phyloP scores from a whole-genome alignment of 257 asterid genomes.

The Plectranthus barbatus region DNA sequence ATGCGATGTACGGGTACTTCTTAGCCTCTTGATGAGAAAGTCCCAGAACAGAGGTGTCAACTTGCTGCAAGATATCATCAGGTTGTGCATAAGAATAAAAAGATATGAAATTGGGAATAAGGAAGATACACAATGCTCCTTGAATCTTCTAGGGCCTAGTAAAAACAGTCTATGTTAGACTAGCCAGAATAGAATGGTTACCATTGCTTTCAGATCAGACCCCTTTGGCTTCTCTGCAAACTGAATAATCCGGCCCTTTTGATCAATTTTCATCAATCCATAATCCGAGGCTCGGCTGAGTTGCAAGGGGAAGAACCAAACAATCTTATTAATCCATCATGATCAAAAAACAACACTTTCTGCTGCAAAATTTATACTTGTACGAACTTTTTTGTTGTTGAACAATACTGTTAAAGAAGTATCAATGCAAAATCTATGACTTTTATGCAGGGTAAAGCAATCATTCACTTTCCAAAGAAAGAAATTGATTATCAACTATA shows the following conservation, averaged over 20 bases:
- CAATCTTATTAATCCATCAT: background rate
- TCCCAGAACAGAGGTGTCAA: slow-evolving; percentile 78
- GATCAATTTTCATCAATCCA: slow-evolving; percentile 81
- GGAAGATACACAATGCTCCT: background rate
- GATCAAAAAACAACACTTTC: background rate
- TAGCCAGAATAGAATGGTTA: slow-evolving; percentile 9
- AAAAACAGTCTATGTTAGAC: background rate
- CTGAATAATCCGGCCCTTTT: slow-evolving; percentile 58
- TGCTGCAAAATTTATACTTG: background rate
- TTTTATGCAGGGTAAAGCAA: background rate
- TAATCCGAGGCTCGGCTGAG: slow-evolving; percentile 90
- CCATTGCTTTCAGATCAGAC: slow-evolving; percentile 66
- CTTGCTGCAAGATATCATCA: slow-evolving; percentile 53
- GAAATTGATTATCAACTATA: background rate
- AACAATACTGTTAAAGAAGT: background rate
- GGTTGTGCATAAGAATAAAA: background rate
- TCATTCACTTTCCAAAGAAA: background rate
- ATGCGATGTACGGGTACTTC: slow-evolving; percentile 72
- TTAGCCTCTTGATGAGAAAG: slow-evolving; percentile 56
- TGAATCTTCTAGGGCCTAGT: background rate
- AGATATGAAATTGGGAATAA: background rate
- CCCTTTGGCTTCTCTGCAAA: slow-evolving; percentile 95
- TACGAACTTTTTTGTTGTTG: background rate
- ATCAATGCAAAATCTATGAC: background rate
- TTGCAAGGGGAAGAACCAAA: slow-evolving; percentile 5